Percentiles rank a stretch among this genome's conserved stretches.
Evolutionary conservation across 352 stramenopile species (phyloP).

Genomic region (Salisapilia sapeloensis): DNA sequence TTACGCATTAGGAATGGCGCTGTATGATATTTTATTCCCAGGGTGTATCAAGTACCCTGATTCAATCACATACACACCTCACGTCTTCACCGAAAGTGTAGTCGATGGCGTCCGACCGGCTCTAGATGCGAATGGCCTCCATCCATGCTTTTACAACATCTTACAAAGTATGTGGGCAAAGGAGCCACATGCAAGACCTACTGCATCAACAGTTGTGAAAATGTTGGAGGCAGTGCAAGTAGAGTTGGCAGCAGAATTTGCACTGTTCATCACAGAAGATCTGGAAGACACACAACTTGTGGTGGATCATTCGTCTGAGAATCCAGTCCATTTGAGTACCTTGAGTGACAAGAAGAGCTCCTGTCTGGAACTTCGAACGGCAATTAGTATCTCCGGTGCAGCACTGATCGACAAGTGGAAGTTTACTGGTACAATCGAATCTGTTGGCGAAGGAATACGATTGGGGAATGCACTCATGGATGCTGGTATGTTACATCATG

Average conservation of each 20-base stretch:
- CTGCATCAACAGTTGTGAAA: slow-evolving; percentile 19
- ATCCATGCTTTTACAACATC: slow-evolving; percentile 15
- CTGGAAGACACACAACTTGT: too few species aligned
- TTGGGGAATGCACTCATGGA: slow-evolving; percentile 20
- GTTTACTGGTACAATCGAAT: slow-evolving; percentile 2
- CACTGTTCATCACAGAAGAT: slow-evolving; percentile 16
- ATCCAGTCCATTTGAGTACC: too few species aligned
- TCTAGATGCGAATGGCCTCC: slow-evolving; percentile 10
- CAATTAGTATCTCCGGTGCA: slow-evolving; percentile 9
- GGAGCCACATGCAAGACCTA: slow-evolving; percentile 17
- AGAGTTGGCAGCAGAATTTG: slow-evolving; percentile 17
- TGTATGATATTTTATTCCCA: slow-evolving; percentile 55
- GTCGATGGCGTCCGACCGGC: slow-evolving; percentile 24
- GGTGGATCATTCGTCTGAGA: too few species aligned
- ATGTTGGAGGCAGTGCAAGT: slow-evolving; percentile 26
- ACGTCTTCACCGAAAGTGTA: slow-evolving; percentile 28
- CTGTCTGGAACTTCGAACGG: too few species aligned
- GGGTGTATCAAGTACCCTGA: slow-evolving; percentile 22
- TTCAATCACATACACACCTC: slow-evolving; percentile 5
- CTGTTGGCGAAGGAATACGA: slow-evolving; percentile 10
- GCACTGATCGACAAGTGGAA: slow-evolving; percentile 6
- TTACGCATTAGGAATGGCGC: slow-evolving; percentile 47
- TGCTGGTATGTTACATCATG: slow-evolving; percentile 12
- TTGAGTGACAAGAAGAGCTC: too few species aligned
- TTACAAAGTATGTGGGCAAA: slow-evolving; percentile 26